Conservation (phyloP, 257 asterid genomes). For the Oldenlandia corymbosa region DNA sequence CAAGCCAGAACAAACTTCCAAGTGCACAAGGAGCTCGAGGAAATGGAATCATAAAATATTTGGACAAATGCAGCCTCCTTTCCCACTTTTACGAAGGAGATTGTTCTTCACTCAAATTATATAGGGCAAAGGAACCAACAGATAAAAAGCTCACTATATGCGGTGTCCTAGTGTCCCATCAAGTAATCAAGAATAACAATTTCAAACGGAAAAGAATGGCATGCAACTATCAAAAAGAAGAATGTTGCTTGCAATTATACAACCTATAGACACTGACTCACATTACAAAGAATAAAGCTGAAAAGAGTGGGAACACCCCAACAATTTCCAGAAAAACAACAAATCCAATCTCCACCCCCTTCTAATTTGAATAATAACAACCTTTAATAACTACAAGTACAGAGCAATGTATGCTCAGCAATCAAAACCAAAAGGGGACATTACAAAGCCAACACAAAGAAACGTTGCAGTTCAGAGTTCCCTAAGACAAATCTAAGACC, state of each 20-base stretch:
- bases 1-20: too few relatives aligned
- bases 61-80: slow-evolving; percentile 30
- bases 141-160: slow-evolving; percentile 20
- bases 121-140: slow-evolving; percentile 27
- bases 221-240: not conserved
- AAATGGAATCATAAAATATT: slow-evolving; percentile 4
- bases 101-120: slow-evolving; percentile 29
- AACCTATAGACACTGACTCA: too few relatives aligned
- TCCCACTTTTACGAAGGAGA: slow-evolving; percentile 27
- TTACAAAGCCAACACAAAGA: not conserved
- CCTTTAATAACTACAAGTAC: too few relatives aligned
- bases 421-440: not conserved
- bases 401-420: not conserved
- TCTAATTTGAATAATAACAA: not conserved
- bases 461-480: too few relatives aligned
- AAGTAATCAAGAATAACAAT: not conserved
- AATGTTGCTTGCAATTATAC: not conserved
- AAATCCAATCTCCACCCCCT: not conserved
- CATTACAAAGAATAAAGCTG: too few relatives aligned
- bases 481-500: not conserved
- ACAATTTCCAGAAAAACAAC: not conserved
- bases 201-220: not conserved
- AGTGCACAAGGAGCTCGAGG: too few relatives aligned
- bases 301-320: too few relatives aligned
- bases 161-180: slow-evolving; percentile 19